Conservation (phyloP, 176 grass and related monocot species). For the Ampelocalamus luodianensis region DNA sequence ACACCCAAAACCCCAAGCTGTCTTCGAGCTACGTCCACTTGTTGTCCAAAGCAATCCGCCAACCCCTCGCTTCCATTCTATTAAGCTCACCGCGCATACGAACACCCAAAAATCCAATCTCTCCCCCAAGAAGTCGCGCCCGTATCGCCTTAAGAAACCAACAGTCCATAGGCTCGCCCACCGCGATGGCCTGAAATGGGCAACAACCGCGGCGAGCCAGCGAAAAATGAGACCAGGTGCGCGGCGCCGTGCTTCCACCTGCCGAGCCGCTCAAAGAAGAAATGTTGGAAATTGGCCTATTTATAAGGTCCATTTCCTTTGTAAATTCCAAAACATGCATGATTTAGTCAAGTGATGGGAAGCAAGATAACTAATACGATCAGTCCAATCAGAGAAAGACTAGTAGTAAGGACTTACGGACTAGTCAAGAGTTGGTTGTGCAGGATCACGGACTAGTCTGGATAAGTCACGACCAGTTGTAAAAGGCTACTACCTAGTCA, state of each 20-base stretch:
- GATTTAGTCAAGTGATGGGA: too few relatives aligned
- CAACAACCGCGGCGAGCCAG: background rate
- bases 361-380: too few relatives aligned
- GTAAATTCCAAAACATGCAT: too few relatives aligned
- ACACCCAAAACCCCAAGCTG: too few relatives aligned
- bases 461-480: too few relatives aligned
- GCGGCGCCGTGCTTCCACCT: conserved; percentile 37
- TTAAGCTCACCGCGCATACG: background rate
- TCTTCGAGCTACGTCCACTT: background rate
- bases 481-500: too few relatives aligned
- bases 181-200: background rate
- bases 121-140: background rate
- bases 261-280: conserved; percentile 39
- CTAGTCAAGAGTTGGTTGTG: too few relatives aligned
- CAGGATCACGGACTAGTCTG: too few relatives aligned
- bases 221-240: conserved; percentile 25
- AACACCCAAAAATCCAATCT: conserved; percentile 4
- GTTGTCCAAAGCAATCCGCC: background rate
- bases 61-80: background rate
- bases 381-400: too few relatives aligned
- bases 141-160: background rate
- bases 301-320: too few relatives aligned
- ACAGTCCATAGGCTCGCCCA: background rate
- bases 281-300: too few relatives aligned
- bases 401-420: too few relatives aligned